Percentiles rank a stretch among this genome's conserved stretches.
Evolutionary conservation across 257 asterid species (phyloP).

Genomic region (Petrea volubilis): DNA sequence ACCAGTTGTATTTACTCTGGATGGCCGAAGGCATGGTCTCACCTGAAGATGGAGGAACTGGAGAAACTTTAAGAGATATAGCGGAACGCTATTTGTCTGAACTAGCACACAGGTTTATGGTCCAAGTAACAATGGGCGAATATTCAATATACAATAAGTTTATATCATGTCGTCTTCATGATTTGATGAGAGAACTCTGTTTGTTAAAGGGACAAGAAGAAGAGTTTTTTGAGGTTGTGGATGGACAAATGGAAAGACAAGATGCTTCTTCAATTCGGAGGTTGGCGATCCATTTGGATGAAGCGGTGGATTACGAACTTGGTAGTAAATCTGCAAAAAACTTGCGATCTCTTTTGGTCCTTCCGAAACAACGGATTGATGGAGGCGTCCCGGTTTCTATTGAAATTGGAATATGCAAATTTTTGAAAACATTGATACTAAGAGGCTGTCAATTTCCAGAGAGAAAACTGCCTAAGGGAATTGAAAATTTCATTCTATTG

Average conservation of each 20-base stretch:
- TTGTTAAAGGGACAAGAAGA: constrained; percentile 16
- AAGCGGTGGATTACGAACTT: no score
- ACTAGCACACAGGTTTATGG: constrained; percentile 17
- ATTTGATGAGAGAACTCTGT: constrained; percentile 21
- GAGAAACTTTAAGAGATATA: constrained; percentile 7
- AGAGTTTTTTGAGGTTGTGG: background rate
- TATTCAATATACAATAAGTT: background rate
- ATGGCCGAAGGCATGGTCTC: background rate
- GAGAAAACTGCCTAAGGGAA: background rate
- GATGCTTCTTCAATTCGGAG: no score
- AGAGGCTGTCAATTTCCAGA: background rate
- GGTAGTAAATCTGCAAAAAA: no score
- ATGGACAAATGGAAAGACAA: background rate
- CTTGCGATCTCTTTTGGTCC: background rate
- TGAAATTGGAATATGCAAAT: background rate
- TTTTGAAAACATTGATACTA: background rate
- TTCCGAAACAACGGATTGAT: background rate
- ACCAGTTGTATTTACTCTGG: background rate
- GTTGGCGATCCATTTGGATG: no score
- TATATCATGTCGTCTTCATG: constrained; percentile 13
- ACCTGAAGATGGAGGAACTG: background rate
- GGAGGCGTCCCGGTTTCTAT: no score
- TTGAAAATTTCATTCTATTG: background rate
- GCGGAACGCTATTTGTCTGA: constrained; percentile 20
- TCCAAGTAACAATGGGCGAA: constrained; percentile 6